Conservation (phyloP, 208 protist species). For the Trypanosoma melophagium region DNA sequence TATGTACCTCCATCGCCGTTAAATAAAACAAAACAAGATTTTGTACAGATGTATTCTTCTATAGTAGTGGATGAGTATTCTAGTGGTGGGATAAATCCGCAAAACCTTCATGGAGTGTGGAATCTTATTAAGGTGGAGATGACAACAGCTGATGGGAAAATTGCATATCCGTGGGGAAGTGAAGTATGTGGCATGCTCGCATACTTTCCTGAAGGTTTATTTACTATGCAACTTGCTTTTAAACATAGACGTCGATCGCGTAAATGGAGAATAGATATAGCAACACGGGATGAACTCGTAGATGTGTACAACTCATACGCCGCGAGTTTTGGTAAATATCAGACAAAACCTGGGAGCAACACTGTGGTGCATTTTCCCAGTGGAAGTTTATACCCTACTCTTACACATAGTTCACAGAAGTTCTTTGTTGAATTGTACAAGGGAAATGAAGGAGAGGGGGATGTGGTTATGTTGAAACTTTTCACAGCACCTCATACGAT, state of each 20-base stretch:
- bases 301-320: conserved; percentile 70
- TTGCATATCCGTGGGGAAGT: conserved; percentile 83
- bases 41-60: too few species aligned
- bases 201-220: conserved; percentile 47
- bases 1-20: too few species aligned
- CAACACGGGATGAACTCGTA: conserved; percentile 52
- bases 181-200: conserved; percentile 65
- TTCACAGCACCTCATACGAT: conserved; percentile 21
- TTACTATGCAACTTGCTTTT: conserved; percentile 66
- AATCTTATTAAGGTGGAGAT: conserved; percentile 58
- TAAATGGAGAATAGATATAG: conserved; percentile 24
- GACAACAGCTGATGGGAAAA: conserved; percentile 52
- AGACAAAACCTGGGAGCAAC: conserved; percentile 26
- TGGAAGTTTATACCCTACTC: conserved; percentile 28
- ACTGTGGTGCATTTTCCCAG: conserved; percentile 25
- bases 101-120: conserved; percentile 61
- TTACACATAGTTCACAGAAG: conserved; percentile 18
- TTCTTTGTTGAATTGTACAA: conserved; percentile 20
- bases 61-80: conserved; percentile 5
- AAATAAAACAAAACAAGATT: too few species aligned
- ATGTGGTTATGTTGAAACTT: conserved; percentile 24
- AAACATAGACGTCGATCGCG: conserved; percentile 21
- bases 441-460: conserved; percentile 9
- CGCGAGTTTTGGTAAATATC: conserved; percentile 60
- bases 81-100: conserved; percentile 5